Evolutionary conservation across 2,329 filamentous ascomycete species (phyloP).

Genomic region (Cercospora berteroae): DNA sequence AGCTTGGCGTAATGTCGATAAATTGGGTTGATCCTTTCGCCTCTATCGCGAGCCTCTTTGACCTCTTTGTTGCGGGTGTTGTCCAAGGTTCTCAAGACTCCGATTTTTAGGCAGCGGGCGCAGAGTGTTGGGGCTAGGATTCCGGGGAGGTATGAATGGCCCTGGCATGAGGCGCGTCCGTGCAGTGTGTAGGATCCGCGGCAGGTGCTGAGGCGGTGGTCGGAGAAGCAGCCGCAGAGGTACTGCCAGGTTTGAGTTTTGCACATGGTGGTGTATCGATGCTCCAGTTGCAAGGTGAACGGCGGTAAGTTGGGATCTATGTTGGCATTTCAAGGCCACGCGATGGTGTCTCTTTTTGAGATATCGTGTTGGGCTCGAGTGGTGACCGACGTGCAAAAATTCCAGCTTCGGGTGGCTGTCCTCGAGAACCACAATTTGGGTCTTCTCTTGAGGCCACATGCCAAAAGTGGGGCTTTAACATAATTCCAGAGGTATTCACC

Average conservation of each 20-base stretch:
- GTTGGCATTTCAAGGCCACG: not conserved
- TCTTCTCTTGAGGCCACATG: not conserved
- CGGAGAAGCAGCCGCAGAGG: not conserved
- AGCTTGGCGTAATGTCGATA: not conserved
- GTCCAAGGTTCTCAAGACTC: not conserved
- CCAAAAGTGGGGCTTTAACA: not conserved
- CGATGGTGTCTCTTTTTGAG: not conserved
- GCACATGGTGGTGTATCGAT: not conserved
- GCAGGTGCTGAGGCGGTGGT: conserved; percentile 4
- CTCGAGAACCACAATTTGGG: not conserved
- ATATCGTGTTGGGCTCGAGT: not conserved
- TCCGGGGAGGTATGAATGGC: not conserved
- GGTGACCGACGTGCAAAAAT: not conserved
- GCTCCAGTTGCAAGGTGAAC: not conserved
- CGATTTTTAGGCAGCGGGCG: not conserved
- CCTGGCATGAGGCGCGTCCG: not conserved
- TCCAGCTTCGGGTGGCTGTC: not conserved
- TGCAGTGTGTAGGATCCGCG: not conserved
- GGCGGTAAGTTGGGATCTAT: not conserved
- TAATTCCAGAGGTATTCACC: not conserved
- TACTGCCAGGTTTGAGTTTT: conserved; percentile 4
- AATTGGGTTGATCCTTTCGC: not conserved
- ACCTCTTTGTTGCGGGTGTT: not conserved
- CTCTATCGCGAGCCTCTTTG: not conserved
- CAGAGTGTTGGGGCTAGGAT: not conserved